Base-by-base conservation (phyloP, 2,329 filamentous ascomycete genomes). In the Pseudocercospora macadamiae region DNA sequence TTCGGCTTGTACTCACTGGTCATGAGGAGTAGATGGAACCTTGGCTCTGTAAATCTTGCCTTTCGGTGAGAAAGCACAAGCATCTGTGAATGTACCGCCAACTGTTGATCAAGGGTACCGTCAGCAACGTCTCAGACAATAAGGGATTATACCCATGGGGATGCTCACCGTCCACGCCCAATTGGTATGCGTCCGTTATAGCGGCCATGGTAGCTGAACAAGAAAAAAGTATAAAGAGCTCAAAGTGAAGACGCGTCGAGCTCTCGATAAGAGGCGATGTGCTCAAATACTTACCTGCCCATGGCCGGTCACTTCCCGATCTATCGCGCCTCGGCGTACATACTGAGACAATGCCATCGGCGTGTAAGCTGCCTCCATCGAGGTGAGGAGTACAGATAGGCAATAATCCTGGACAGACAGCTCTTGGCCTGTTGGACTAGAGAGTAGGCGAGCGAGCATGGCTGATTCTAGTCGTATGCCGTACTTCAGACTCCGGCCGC, bases 51-150 rank as follows among this genome's bases (percentile, higher is more conserved):
- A 68, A 58, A 67, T 60, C 26, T 60, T 63, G 18, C 66, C 65
- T n/a, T 63, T 60, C 1, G 65, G 66, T 1, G 64, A 64, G 39
- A 68, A 67, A 19, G 61, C 66, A 44, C 64, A 67, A 10, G 65
- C 66, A 54, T 68, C 66, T 21, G 65, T 68, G 55, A 68, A 68
- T 12, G 66, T 68, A 23, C 65, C 62, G 48, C 65, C 66, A 42
- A 12, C 28, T 32, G 12, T 32, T 12, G 28, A 32, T 12, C 28
- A 32, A 6, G 28, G 28, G 12, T 32, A 12, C 12, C 28, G 28
- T 32, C 28, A n/a, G n/a, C n/a, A n/a, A n/a, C n/a, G n/a, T n/a
- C n/a, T n/a, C n/a, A n/a, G n/a, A n/a, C n/a, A n/a, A n/a, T n/a
- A n/a, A n/a, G n/a, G n/a, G n/a, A n/a, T n/a, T n/a, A n/a, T n/a